Evolutionary conservation across 768 basidiomycete species (phyloP), one percentile per base, ranked within the genome.

Genomic region (Lentinula sp.): DNA sequence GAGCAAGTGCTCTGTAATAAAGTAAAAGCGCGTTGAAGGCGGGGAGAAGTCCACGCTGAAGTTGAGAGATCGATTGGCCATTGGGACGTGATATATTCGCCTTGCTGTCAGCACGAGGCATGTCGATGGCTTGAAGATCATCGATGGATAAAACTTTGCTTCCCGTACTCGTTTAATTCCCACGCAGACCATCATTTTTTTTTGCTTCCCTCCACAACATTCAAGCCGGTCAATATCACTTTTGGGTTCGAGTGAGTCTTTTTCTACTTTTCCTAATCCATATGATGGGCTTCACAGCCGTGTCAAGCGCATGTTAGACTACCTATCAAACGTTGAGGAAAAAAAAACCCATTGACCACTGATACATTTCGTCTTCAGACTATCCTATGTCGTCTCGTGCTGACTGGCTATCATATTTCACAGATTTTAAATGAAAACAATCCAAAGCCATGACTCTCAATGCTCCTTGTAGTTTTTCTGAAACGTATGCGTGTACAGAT

Each of bases 281-380:
- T 39, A 72, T 72, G 76, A 79, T 80, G 78, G 72, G 75, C 72
- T 63, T 71, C 67, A 60, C 64, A 72, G 70, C 77, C 61, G 71
- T 73, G 76, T 75, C 74, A 68, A 77, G 67, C 72, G 78, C 79
- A 80, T 80, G 79, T 80, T 81, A 80, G 78, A 79, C 79, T 80
- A 73, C 78, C 76, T 69, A 80, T 69, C 66, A 61, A 66, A 74
- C 74, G 70, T 66, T 77, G 79, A 67, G 77, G 78, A 80, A 61
- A 76, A 63, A 76, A 63, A 12, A 13, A 18, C 39, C 35, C 46
- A 51, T 46, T 60, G 59, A 50, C 50, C 10, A 9, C 59, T 52
- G 49, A 52, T 45, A 28, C 33, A 10, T 28, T 46, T 42, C 55
- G 8, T 20, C 43, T 28, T 28, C n/a, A 32, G 37, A 9, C 9